Evolutionary conservation across 1,284 basidiomycete species (phyloP), one percentile per base, ranked within the genome.

Genomic region (Leccinum subfulvum): DNA sequence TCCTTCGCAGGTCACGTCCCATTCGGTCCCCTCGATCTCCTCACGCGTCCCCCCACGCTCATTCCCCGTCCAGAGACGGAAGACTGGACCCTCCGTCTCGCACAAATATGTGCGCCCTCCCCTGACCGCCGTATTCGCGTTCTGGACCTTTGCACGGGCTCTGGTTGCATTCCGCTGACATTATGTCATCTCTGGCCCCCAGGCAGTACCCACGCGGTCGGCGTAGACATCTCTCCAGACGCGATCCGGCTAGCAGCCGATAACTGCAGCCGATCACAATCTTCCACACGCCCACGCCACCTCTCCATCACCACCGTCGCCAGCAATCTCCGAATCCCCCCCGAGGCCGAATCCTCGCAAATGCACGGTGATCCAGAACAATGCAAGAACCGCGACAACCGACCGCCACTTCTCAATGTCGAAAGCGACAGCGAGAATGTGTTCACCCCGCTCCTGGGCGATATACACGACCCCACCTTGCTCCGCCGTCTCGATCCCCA

Each of bases 61-160:
- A 97, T 97, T 54, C 95, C 95, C 3, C 89, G 95, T 7, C 91
- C 94, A 51, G 95, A 98, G 76, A 98, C 95, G 1, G 95, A 97
- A 68, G 78, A 94, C 73, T 91, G 90, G 91, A 78, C 84, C 1
- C 71, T 86, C 16, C 82, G 81, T 62, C 81, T 92, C 52, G 79
- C 87, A 28, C 75, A 80, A 9, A 71, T 70, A 11, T 68, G 84
- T 62, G 62, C 73, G 6, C 81, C 81, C 3, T 70, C 76, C n/a
- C 67, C 75, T 52, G 53, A 71, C 21, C 75, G 69, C 33, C 81
- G 82, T n/a, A 65, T 83, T 33, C 79, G 77, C 51, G 74, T 95
- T 23, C 81, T 97, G 30, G 95, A 97, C 77, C 84, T 97, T 51
- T 95, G 95, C 71, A 95, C 94, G 2, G 95, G 95, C 35, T 86